Percentiles rank a stretch among this genome's conserved stretches.
Conservation (phyloP, 495 filamentous ascomycete genomes). For the Staphylotrichum tortipilum region DNA sequence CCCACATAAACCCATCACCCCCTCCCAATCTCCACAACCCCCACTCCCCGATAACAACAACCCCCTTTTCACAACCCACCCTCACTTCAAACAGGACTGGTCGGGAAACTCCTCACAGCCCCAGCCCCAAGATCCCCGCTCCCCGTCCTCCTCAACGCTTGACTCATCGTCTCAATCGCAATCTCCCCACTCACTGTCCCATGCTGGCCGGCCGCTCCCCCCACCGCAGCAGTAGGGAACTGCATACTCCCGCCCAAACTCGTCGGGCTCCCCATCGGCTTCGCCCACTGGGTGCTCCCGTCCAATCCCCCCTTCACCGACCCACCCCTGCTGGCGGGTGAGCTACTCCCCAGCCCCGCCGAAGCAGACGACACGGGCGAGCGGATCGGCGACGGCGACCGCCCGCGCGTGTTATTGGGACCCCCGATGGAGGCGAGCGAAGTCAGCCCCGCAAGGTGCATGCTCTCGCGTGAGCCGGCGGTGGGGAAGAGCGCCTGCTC, state of each 20-base stretch:
- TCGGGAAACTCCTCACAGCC: slow-evolving; percentile 45
- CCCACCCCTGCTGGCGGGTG: slow-evolving; percentile 57
- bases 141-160: slow-evolving; percentile 71
- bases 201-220: slow-evolving; percentile 30
- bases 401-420: slow-evolving; percentile 49
- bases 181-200: too few species aligned
- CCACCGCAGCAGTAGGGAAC: slow-evolving; percentile 5
- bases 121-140: slow-evolving; percentile 64
- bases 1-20: too few species aligned
- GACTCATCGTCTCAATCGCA: slow-evolving; percentile 82
- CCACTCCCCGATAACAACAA: not conserved
- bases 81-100: slow-evolving; percentile 42
- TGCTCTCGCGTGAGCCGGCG: slow-evolving; percentile 42
- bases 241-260: slow-evolving; percentile 14
- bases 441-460: slow-evolving; percentile 50
- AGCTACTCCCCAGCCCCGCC: slow-evolving; percentile 38
- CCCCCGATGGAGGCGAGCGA: slow-evolving; percentile 30
- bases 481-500: slow-evolving; percentile 47
- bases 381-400: slow-evolving; percentile 64
- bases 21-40: not conserved
- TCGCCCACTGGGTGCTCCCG: slow-evolving; percentile 30
- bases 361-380: slow-evolving; percentile 60
- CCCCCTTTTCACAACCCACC: not conserved
- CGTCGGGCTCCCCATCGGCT: slow-evolving; percentile 43
- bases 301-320: slow-evolving; percentile 61